Percentiles rank a stretch among this genome's conserved stretches.
These are phyloP conservation scores for Coemansia umbellata DNA, from an alignment of 192 early-diverging fungal genomes.

Conservation along the genomic window DNA sequence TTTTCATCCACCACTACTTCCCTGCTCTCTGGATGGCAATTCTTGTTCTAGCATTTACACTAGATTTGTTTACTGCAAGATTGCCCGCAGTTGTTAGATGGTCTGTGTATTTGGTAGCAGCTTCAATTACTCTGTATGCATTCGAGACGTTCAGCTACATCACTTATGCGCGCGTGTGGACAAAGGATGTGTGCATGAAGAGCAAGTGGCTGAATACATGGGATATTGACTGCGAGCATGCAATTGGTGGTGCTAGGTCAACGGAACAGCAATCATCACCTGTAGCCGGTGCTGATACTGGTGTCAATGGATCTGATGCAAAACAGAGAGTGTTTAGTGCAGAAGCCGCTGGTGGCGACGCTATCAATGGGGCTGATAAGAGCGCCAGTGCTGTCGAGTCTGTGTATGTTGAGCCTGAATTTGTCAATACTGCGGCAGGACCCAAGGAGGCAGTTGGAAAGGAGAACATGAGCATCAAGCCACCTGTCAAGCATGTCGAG, in stretches of 20 bases:
- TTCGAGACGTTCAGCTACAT: conserved; percentile 71
- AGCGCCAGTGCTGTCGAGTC: no score
- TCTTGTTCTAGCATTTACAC: conserved; percentile 64
- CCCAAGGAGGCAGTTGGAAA: no score
- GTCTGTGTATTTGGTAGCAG: conserved; percentile 43
- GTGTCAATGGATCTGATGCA: no score
- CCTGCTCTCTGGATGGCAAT: conserved; percentile 91
- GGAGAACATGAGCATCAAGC: no score
- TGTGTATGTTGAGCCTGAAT: conserved; percentile 9
- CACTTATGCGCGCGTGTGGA: conserved; percentile 77
- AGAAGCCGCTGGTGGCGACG: no score
- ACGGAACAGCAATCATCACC: conserved; percentile 15
- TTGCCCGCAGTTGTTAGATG: conserved; percentile 44
- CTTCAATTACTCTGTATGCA: conserved; percentile 54
- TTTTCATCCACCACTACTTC: conserved; percentile 93
- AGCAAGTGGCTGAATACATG: conserved; percentile 78
- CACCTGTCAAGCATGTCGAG: no score
- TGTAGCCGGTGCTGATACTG: not conserved
- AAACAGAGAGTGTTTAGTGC: no score
- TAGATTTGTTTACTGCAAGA: conserved; percentile 69
- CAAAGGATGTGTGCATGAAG: conserved; percentile 64
- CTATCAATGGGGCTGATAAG: no score
- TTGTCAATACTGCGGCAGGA: no score
- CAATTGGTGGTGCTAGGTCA: conserved; percentile 31
- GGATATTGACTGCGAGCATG: conserved; percentile 76